Evolutionary conservation across 305 asterid genomes (phyloP).

Genomic region (Stenogyne calaminthoides): DNA sequence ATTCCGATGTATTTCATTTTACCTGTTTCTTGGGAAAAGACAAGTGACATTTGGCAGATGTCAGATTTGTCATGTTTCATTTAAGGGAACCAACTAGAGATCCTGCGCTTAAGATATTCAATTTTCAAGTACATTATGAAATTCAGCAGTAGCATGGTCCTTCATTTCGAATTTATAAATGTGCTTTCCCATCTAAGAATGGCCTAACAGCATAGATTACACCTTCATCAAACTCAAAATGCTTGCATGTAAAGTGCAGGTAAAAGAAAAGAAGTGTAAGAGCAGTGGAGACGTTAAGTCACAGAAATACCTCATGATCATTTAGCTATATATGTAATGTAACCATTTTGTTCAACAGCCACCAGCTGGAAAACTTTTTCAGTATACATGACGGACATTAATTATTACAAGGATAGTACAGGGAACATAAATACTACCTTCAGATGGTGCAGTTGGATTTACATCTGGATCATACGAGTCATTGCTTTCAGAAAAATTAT

Average conservation of each 20-base stretch:
- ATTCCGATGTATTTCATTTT: background rate
- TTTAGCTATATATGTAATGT: background rate
- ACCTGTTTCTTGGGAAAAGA: slow-evolving; percentile 14
- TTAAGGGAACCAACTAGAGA: slow-evolving; percentile 11
- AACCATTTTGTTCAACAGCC: slow-evolving; percentile 21
- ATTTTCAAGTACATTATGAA: background rate
- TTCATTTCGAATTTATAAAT: slow-evolving; percentile 4
- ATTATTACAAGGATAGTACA: slow-evolving; percentile 20
- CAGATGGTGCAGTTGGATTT: slow-evolving; percentile 83
- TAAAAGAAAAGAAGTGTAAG: slow-evolving; percentile 17
- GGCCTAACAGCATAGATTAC: slow-evolving; percentile 7
- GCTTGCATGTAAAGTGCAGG: slow-evolving; percentile 22
- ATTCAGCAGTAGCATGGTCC: background rate
- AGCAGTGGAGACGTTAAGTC: background rate
- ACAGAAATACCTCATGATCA: slow-evolving; percentile 12
- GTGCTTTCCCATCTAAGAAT: slow-evolving; percentile 11
- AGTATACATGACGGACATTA: background rate
- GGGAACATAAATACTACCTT: slow-evolving; percentile 59
- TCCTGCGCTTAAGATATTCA: background rate
- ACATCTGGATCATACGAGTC: slow-evolving; percentile 77
- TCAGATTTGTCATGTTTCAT: slow-evolving; percentile 8
- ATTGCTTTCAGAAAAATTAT: slow-evolving; percentile 61
- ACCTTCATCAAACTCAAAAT: slow-evolving; percentile 13
- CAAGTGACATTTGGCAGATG: background rate
- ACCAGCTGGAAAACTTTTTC: slow-evolving; percentile 20